Evolutionary conservation across 2,329 filamentous ascomycete genomes (phyloP), one percentile per base, ranked within the genome.

Genomic region (Bimuria novae-zelandiae): DNA sequence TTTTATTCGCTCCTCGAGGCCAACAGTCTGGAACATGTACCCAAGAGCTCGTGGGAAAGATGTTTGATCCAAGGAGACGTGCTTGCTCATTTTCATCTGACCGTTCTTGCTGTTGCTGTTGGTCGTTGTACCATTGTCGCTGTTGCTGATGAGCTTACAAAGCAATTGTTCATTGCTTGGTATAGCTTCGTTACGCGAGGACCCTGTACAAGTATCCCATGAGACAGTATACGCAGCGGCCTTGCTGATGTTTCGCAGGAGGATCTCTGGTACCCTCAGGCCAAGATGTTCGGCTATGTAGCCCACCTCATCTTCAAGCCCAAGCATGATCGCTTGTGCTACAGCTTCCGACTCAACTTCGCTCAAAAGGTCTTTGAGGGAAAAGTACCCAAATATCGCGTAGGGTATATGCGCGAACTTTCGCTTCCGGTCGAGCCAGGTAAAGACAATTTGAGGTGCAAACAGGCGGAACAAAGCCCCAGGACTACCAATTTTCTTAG

Each of bases 381-480:
- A 84, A 1, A 74, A 53, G 67, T 95, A 99, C 1, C 87, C 88
- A 71, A 99, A 99, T 1, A 94, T 89, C n/a, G 81, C 78, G 66
- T 84, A 96, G 0, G 94, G 93, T 43, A 99, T 89, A 3, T 84
- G 80, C 27, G 64, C 54, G 37, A 68, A 57, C 12, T 47, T 61
- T n/a, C 82, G 78, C 7, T 62, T 63, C 27, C 96, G 77, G 56
- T 90, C 85, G 3, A 95, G 83, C 93, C 92, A 99, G 0, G 92
- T 96, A 68, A 90, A 96, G 3, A 97, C 78, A 6, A 99, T 80
- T 66, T 99, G 94, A 2, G 92, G 86, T 6, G 90, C 87, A 68
- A 97, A 99, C 0, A 97, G 78, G 5, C 79, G 79, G 67, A 99
- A 97, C 1, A 99, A 77, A 29, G 87, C 82, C 61, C 81, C 84